Percentiles rank a stretch among this genome's conserved stretches.
Conservation (phyloP, 352 stramenopile genomes). For the Thalassiosira exigua region DNA sequence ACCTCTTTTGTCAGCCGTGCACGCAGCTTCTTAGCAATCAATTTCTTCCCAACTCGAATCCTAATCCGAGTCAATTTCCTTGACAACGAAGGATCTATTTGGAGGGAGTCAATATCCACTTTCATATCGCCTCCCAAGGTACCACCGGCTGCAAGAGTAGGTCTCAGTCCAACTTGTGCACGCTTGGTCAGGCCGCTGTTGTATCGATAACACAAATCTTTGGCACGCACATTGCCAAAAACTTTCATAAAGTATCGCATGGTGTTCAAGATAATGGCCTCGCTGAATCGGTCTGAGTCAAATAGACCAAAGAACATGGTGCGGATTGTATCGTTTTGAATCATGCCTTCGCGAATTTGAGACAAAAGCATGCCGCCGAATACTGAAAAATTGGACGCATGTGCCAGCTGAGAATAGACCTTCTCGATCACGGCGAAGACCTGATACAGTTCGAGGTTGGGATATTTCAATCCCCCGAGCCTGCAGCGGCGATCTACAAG, state of each 20-base stretch:
- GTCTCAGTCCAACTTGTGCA: conserved; percentile 14
- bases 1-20: too few species aligned
- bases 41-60: too few species aligned
- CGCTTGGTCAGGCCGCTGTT: conserved; percentile 31
- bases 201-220: conserved; percentile 31
- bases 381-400: conserved; percentile 15
- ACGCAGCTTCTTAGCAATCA: too few species aligned
- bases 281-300: conserved; percentile 5
- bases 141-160: conserved; percentile 11
- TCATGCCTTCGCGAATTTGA: conserved; percentile 20
- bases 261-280: conserved; percentile 6
- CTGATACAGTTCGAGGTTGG: conserved; percentile 13
- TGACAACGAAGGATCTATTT: too few species aligned
- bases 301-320: conserved; percentile 28
- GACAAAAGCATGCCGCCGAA: conserved; percentile 18
- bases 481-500: conserved; percentile 23
- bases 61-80: too few species aligned
- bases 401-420: conserved; percentile 16
- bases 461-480: conserved; percentile 31
- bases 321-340: conserved; percentile 15
- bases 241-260: conserved; percentile 33
- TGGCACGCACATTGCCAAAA: conserved; percentile 33
- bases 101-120: too few species aligned
- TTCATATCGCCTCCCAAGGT: too few species aligned
- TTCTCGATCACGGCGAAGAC: conserved; percentile 36